Percentiles rank a stretch among this genome's conserved stretches.
These are phyloP conservation scores for Pythium insidiosum DNA, from an alignment of 352 stramenopile genomes.

Conservation along the genomic window DNA sequence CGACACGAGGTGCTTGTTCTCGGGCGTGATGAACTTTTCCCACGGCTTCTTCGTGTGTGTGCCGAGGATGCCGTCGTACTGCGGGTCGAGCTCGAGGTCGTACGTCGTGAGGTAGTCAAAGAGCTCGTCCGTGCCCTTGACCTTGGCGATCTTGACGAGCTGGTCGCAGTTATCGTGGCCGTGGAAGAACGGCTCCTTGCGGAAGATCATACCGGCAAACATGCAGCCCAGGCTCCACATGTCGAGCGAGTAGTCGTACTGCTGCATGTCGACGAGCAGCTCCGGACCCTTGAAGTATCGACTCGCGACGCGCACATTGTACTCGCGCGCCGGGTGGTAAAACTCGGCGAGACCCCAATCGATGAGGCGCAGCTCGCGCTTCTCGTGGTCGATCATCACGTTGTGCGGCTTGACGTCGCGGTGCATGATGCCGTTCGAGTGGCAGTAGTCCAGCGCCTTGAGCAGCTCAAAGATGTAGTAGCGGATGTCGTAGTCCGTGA, in stretches of 20 bases:
- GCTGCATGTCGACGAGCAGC: slow-evolving; percentile 98
- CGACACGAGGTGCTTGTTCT: slow-evolving; percentile 97
- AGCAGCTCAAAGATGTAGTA: slow-evolving; percentile 99
- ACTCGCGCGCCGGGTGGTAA: slow-evolving; percentile 97
- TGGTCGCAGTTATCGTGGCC: slow-evolving; percentile 99
- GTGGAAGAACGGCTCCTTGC: slow-evolving; percentile 99
- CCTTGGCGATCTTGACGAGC: slow-evolving; percentile 98
- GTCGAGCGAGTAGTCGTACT: slow-evolving; percentile 99
- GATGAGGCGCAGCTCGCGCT: slow-evolving; percentile 96
- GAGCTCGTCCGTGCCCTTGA: slow-evolving; percentile 97
- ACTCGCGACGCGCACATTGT: slow-evolving; percentile 99
- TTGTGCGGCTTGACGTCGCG: slow-evolving; percentile 99
- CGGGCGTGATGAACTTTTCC: slow-evolving; percentile 97
- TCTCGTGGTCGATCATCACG: slow-evolving; percentile 99
- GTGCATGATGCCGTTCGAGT: slow-evolving; percentile 99
- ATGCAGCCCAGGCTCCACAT: slow-evolving; percentile 99
- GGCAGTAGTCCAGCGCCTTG: slow-evolving; percentile 97
- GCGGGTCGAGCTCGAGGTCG: slow-evolving; percentile 97
- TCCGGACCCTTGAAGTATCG: slow-evolving; percentile 99
- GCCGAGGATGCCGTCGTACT: slow-evolving; percentile 98
- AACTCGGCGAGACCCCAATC: slow-evolving; percentile 99
- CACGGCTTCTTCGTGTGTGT: slow-evolving; percentile 97
- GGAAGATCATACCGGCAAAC: slow-evolving; percentile 99
- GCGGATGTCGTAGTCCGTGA: slow-evolving; percentile 97
- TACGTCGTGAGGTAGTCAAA: slow-evolving; percentile 99